Evolutionary conservation across 192 early-diverging fungal species (phyloP).

Genomic region (Gonapodya sp.): DNA sequence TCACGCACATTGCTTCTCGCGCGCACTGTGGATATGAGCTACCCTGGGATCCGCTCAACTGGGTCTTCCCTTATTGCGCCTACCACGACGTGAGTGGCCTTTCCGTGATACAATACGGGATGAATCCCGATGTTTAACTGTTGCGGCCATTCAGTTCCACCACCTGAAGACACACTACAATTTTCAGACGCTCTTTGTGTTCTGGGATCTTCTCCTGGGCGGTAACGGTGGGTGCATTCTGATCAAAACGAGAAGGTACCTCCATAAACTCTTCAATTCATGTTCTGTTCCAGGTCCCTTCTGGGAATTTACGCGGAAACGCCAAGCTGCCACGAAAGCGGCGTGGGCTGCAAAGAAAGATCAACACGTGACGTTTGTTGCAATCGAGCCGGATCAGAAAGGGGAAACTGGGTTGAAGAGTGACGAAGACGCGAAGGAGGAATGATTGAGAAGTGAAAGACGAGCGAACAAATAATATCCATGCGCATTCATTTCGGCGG

Average conservation of each 20-base stretch:
- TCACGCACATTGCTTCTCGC: constrained; percentile 1
- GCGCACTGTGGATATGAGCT: constrained; percentile 7
- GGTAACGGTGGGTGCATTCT: background rate
- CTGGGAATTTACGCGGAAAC: background rate
- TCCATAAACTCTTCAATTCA: background rate
- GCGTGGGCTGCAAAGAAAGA: background rate
- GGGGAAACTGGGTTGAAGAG: background rate
- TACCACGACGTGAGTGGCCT: background rate
- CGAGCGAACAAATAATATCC: too few species aligned
- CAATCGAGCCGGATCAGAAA: background rate
- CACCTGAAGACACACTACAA: background rate
- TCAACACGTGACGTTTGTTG: background rate
- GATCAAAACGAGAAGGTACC: too few species aligned
- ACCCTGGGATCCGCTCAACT: constrained; percentile 8
- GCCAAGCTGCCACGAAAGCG: background rate
- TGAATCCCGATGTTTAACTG: background rate
- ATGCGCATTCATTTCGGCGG: too few species aligned
- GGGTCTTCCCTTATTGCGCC: background rate
- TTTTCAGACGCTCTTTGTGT: constrained; percentile 2
- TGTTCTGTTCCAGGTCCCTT: background rate
- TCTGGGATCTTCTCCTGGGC: background rate
- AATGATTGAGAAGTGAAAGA: too few species aligned
- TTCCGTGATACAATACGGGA: background rate
- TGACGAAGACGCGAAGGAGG: background rate
- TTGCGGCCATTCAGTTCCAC: background rate